Base-by-base conservation (phyloP, 257 asterid species). In the Phtheirospermum japonicum region DNA sequence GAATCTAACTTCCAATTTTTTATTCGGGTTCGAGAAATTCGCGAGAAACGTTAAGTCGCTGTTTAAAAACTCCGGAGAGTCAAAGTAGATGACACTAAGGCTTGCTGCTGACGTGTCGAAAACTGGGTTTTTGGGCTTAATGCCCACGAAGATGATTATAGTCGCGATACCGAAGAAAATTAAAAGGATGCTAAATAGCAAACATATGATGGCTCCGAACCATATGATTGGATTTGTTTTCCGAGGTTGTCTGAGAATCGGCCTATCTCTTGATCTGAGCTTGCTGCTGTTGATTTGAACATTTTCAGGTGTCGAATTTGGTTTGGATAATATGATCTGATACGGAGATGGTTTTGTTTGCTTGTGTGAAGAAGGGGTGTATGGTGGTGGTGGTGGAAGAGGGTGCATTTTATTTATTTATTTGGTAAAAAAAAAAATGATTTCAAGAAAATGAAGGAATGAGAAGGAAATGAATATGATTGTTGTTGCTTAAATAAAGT, bases 21-120 rank as follows among this genome's bases (percentile, higher is more conserved):
- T 73, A 26, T 86, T 91, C 3, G 96, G 96, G 73, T 91, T 91
- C 20, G 96, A 73, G 64, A 91, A 84, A 69, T 91, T 91, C 16
- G 92, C 94, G 2, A 81, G 68, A 33, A 91, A 76, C 12, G 83
- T 73, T n/a, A 88, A 67, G 37, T 91, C 94, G 1, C 88, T 87
- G 36, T 84, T 85, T 13, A 88, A 75, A 54, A 80, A 77, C 75
- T 84, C 73, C 0, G 85, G 87, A 0, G 94, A 82, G 61, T 84
- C 80, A 34, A 88, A 73, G 82, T 84, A 88, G 88, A 88, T 72
- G 64, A 82, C 81, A 12, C 77, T 76, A 3, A 88, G 85, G 77
- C 74, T 86, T 0, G 94, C 95, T 5, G 67, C 75, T 0, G 91
- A 81, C 18, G 80, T 86, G 74, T 91, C 96, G 14, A 91, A 88